Evolutionary conservation across 768 basidiomycete genomes (phyloP).

Genomic region (Panellus pusillus): DNA sequence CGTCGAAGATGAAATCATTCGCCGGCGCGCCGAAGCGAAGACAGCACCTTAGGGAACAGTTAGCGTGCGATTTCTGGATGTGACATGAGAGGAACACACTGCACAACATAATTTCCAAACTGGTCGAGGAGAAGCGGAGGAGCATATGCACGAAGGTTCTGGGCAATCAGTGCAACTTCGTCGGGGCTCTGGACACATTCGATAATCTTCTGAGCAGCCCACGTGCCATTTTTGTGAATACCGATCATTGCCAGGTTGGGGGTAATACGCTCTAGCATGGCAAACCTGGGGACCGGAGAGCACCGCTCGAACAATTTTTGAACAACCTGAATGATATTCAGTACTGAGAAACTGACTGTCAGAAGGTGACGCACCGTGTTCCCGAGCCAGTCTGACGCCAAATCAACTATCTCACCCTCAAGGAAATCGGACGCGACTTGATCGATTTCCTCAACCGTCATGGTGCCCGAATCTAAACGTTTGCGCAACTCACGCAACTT

Average conservation of each 20-base stretch:
- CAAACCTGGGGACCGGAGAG: conserved; percentile 68
- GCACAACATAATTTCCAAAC: conserved; percentile 91
- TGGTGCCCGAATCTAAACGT: conserved; percentile 86
- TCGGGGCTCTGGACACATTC: conserved; percentile 89
- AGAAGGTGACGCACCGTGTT: conserved; percentile 67
- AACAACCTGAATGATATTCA: conserved; percentile 60
- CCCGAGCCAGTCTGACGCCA: conserved; percentile 97
- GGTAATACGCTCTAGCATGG: conserved; percentile 94
- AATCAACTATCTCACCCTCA: conserved; percentile 91
- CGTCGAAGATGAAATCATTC: conserved; percentile 97
- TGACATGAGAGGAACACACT: conserved; percentile 42
- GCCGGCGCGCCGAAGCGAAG: conserved; percentile 86
- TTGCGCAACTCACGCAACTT: conserved; percentile 94
- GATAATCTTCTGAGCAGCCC: conserved; percentile 99
- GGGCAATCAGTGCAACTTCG: conserved; percentile 81
- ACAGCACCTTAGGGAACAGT: conserved; percentile 60
- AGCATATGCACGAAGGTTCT: conserved; percentile 86
- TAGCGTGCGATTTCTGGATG: neutral
- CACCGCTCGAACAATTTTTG: conserved; percentile 96
- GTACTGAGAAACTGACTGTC: neutral
- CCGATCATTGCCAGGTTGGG: conserved; percentile 96
- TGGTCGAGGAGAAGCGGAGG: conserved; percentile 94
- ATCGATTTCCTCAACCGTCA: conserved; percentile 85
- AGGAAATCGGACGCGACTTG: conserved; percentile 87
- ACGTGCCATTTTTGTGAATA: conserved; percentile 99